Evolutionary conservation across 345 rosid species (phyloP), one percentile per base, ranked within the genome.

Genomic region (Combretum micranthum): DNA sequence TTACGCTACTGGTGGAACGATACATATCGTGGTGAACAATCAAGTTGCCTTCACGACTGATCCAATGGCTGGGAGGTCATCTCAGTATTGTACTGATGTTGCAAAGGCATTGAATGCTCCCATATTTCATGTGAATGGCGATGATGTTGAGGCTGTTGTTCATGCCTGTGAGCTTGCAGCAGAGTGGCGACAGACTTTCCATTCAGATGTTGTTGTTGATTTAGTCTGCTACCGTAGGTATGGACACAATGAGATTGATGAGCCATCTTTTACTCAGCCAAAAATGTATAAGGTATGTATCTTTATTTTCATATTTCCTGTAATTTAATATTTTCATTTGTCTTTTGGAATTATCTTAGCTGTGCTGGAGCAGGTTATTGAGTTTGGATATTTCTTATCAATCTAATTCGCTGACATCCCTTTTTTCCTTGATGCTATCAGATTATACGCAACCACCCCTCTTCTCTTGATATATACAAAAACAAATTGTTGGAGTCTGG

Each of bases 41-140:
- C 69, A 64, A 16, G 69, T 64, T 56, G 69, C 69, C 9, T 64
- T 64, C 61, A 64, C 69, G 13, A 64, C 69, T 25, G 69, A 64
- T 52, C 69, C 69, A 2, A 51, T 50, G 53, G 69, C 69, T 16
- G 69, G 69, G n/a, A 26, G 69, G 39, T 64, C 69, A 25, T 57
- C 69, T 23, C 62, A 58, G 18, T 64, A 64, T 45, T 64, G 69
- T 53, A 64, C 69, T 6, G 69, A 64, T 57, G 69, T 64, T 51
- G 69, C 69, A 7, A 64, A 64, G 55, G 63, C 69, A 57, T 57
- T 64, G 63, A 13, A 64, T 64, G 69, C 62, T 25, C 69, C 69
- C 8, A 57, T 64, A 18, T 64, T 64, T 45, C 69, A 64, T 13
- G 63, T 64, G 63, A 64, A 64, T 17, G 69, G 69, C 19, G 69